Evolutionary conservation across 129 eudicot genomes (phyloP).

Genomic region (Artemisia tridentata): DNA sequence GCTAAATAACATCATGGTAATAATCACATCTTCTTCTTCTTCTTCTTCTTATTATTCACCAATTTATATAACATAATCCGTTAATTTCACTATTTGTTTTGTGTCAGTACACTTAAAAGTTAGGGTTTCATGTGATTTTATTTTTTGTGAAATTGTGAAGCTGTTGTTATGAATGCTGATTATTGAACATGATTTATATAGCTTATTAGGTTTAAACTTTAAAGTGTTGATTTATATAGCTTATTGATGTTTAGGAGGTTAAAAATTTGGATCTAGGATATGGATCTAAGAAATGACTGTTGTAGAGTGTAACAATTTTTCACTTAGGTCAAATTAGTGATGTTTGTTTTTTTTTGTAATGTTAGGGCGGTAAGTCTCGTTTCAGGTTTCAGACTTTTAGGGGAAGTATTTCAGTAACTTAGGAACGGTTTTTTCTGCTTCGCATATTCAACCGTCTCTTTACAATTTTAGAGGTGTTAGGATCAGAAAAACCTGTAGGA

Average conservation of each 20-base stretch:
- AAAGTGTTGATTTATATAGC: neutral
- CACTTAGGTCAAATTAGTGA: neutral
- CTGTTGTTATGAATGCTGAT: no score
- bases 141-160: no score
- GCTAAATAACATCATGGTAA: slow-evolving; percentile 21
- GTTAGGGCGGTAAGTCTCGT: no score
- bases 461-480: no score
- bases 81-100: neutral
- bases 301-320: neutral
- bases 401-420: no score
- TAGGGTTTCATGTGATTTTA: slow-evolving; percentile 12
- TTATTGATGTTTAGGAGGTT: slow-evolving; percentile 7
- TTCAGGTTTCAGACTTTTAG: no score
- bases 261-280: neutral
- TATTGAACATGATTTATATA: no score
- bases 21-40: neutral
- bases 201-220: neutral
- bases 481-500: no score
- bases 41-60: neutral
- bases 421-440: no score
- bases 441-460: no score
- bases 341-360: no score
- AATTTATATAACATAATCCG: slow-evolving; percentile 6
- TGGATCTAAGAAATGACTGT: neutral
- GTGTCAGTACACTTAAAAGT: neutral